A percentile compares a stretch with the other conserved stretches of the same genome.
Conservation (phyloP, 768 basidiomycete species). For the Suillus variegatus region DNA sequence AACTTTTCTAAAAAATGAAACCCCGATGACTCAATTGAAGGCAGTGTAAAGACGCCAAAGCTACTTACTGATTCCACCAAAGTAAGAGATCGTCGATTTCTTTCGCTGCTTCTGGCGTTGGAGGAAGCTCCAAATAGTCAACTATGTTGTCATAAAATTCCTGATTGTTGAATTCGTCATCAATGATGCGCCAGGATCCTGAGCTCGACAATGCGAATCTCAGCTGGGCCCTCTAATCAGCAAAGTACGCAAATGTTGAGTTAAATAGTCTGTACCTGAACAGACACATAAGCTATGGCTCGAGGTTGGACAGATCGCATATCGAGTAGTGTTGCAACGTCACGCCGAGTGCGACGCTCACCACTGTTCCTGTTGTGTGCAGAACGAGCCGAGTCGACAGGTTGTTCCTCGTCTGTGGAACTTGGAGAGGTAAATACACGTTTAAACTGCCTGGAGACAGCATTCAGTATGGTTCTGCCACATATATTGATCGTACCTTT, state of each 20-base stretch:
- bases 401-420: neutral
- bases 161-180: neutral
- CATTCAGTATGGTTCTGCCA: neutral
- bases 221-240: neutral
- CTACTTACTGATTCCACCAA: slow-evolving; percentile 8
- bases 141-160: neutral
- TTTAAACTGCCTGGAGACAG: neutral
- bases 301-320: neutral
- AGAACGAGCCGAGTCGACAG: neutral
- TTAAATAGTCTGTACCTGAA: neutral
- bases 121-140: neutral
- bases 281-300: neutral
- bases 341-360: neutral
- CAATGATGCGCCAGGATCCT: neutral
- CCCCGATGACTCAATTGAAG: neutral
- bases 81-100: neutral
- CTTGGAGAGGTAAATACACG: neutral
- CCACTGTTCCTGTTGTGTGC: neutral
- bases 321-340: neutral
- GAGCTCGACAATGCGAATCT: neutral
- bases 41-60: neutral
- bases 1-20: neutral
- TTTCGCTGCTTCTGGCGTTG: neutral
- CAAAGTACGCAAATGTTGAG: neutral
- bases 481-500: too few relatives aligned